Evolutionary conservation across 148 eudicot genomes (phyloP), one percentile per base, ranked within the genome.

Genomic region (Vaccinium vitisidaea): DNA sequence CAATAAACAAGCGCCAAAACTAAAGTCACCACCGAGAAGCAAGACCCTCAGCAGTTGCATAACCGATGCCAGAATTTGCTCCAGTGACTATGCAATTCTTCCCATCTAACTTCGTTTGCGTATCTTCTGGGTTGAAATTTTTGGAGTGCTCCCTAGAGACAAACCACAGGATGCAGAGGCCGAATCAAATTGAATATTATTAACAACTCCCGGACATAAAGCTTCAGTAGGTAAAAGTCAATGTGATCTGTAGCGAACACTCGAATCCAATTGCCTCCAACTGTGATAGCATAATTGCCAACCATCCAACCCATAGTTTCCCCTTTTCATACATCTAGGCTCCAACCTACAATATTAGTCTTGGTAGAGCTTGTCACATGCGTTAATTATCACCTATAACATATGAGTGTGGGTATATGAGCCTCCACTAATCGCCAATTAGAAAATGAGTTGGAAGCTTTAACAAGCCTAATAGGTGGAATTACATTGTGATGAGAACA

Each of bases 31-130:
- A 97, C 99, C 99, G 92, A 82, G 98, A 91, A 84, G 99, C 99
- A 79, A 97, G 95, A 53, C 95, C 98, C 89, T 94, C 88, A 21
- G 99, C 98, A 81, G 96, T 89, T 13, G 99, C 91, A 89, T 88
- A 94, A 80, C 99, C 99, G 83, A 97, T 92, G 83, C 99, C 99
- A 27, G 98, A 89, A 89, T 97, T 97, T 18, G 99, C 99, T 85
- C 99, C 99, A 12, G 99, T 95, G 19, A 97, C 95, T 80, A 97
- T 55, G 87, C 98, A 97, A 81, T 95, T 95, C 86, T 95, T 95
- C 21, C 99, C 98, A 10, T 94, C 94, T 82, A 97, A 86, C 77
- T 85, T 85, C 80, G 46, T 81, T 86, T 88, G 86, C 94, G 91
- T 92, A 80, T 97, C 98, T 88, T 95, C 96, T n/a, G 88, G 83